These are phyloP conservation scores for Rhizophagus sp. DNA, from an alignment of 192 early-diverging fungal species.

Conservation along the genomic window DNA sequence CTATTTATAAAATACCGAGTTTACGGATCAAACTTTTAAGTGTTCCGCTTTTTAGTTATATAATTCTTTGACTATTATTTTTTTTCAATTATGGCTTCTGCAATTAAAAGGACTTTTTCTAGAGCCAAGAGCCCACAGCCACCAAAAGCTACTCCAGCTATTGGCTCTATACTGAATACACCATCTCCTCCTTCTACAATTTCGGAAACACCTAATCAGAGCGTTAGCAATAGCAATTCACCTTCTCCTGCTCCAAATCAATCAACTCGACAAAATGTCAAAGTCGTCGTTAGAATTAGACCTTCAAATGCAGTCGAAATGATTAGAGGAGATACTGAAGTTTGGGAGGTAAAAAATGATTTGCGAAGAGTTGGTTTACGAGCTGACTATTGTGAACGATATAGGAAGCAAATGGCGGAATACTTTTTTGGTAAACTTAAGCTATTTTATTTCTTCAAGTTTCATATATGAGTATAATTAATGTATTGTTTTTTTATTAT, in stretches of 20 bases:
- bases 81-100: neutral
- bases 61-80: neutral
- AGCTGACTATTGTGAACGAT: conserved; percentile 36
- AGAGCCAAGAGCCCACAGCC: neutral
- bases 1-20: neutral
- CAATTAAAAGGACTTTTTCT: neutral
- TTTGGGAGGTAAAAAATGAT: conserved; percentile 42
- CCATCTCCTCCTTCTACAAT: neutral
- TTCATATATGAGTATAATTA: neutral
- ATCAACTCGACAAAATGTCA: conserved; percentile 48
- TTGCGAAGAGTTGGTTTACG: conserved; percentile 31
- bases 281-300: conserved; percentile 73
- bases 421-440: conserved; percentile 39
- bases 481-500: neutral
- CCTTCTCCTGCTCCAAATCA: neutral
- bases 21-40: neutral
- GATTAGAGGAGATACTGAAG: conserved; percentile 45
- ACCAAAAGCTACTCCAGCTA: neutral
- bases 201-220: neutral
- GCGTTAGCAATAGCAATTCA: neutral
- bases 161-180: neutral
- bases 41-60: too few relatives aligned
- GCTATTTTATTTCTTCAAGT: neutral
- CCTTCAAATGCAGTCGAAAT: conserved; percentile 66
- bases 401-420: conserved; percentile 36